Evolutionary conservation across 2,329 filamentous ascomycete species (phyloP).

Genomic region (Fusarium agapanthi): DNA sequence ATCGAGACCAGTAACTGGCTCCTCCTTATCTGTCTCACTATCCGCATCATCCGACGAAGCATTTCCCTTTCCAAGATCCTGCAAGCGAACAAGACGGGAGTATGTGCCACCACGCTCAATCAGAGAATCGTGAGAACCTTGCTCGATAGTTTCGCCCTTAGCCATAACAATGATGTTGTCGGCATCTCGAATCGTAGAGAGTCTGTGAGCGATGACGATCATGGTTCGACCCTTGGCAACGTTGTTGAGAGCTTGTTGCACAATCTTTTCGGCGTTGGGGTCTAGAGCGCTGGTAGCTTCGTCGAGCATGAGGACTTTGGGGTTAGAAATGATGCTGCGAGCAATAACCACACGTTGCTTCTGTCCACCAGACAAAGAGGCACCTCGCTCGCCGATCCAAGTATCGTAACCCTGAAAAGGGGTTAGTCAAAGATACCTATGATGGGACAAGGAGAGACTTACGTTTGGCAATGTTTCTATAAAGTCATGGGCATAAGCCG

Average conservation of each 20-base stretch:
- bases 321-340: conserved; percentile 70
- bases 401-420: conserved; percentile 62
- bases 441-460: not conserved
- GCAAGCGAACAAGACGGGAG: conserved; percentile 56
- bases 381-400: conserved; percentile 70
- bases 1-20: conserved; percentile 41
- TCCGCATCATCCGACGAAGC: conserved; percentile 20
- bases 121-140: conserved; percentile 68
- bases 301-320: conserved; percentile 71
- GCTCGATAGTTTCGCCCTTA: conserved; percentile 66
- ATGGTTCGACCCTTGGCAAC: conserved; percentile 67
- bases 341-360: conserved; percentile 74
- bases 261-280: conserved; percentile 57
- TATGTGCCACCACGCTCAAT: conserved; percentile 60
- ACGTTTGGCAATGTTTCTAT: conserved; percentile 56
- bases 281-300: conserved; percentile 72
- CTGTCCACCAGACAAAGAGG: conserved; percentile 73
- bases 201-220: conserved; percentile 70
- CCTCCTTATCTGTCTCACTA: conserved; percentile 50
- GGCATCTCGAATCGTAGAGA: conserved; percentile 67
- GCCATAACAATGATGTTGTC: conserved; percentile 73
- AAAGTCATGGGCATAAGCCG: conserved; percentile 63
- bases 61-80: conserved; percentile 47
- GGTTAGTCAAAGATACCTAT: not conserved
- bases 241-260: conserved; percentile 65